Evolutionary conservation across 2,329 filamentous ascomycete species (phyloP), one percentile per base, ranked within the genome.

Genomic region (Trichoderma harzianum): DNA sequence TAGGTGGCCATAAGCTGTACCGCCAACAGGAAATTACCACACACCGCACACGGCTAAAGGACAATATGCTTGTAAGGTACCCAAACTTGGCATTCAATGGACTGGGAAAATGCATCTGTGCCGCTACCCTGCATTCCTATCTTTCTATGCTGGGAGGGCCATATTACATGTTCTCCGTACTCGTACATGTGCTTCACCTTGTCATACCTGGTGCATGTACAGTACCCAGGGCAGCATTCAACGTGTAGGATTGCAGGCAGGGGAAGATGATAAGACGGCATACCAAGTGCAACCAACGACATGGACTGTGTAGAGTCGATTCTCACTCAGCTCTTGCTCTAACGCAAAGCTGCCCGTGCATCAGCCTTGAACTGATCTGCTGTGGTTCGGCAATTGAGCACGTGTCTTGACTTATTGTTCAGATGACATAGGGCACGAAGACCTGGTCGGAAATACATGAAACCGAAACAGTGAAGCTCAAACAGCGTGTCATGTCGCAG

Each of bases 401-500:
- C 55, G 24, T 69, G 53, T 60, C n/a, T 61, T 34, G 7, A 14
- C 8, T n/a, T 53, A 53, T 53, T 34, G 26, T 28, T 34, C 43
- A 53, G 43, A 26, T n/a, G 24, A 30, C 47, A 24, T 24, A 21
- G 24, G 32, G 11, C 24, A 43, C 14, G 3, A 28, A 16, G 26
- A 14, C 10, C 26, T 30, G 21, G 26, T 24, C 30, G 57, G 30
- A 34, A 62, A 51, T n/a, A 53, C 7, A 18, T 53, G 67, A 69
- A 69, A 69, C 67, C 28, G 57, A 62, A 62, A 61, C 67, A 12
- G 16, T 7, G 39, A 34, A 43, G 39, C 51, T 62, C 57, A 62
- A 39, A 62, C 67, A 53, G 32, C 57, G 32, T 21, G 67, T 53
- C 67, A 34, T 39, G 67, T 62, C 57, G 43, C 67, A 69, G 67